These are phyloP conservation scores for Monascus purpureus DNA, from an alignment of 495 filamentous ascomycete genomes.

Conservation along the genomic window DNA sequence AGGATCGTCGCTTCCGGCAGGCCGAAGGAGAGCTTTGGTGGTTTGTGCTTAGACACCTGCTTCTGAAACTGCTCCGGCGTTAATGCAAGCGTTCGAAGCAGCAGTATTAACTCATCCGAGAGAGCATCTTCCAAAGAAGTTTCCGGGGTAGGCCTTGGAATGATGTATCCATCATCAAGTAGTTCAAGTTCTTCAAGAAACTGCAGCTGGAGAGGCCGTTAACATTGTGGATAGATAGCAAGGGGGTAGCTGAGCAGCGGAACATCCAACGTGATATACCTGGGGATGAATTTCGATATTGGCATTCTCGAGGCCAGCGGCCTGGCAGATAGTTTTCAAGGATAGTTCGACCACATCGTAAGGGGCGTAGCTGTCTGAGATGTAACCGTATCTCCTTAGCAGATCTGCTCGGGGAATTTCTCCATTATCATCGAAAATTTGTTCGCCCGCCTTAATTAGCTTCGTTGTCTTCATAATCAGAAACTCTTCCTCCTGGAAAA, in stretches of 20 bases:
- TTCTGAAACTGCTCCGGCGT: constrained; percentile 24
- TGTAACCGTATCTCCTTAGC: constrained; percentile 78
- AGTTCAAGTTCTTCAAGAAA: constrained; percentile 36
- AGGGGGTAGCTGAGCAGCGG: constrained; percentile 5
- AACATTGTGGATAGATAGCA: no score
- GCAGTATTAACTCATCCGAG: constrained; percentile 33
- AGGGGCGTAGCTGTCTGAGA: constrained; percentile 57
- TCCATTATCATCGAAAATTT: constrained; percentile 88
- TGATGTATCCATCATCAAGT: constrained; percentile 42
- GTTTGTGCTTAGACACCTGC: constrained; percentile 27
- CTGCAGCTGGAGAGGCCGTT: constrained; percentile 17
- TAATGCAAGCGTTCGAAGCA: constrained; percentile 32
- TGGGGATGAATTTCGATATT: constrained; percentile 28
- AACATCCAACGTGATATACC: constrained; percentile 17
- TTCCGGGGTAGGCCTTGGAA: constrained; percentile 22
- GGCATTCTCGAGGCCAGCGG: constrained; percentile 25
- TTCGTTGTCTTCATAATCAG: constrained; percentile 55
- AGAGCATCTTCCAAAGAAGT: constrained; percentile 25
- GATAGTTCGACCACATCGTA: constrained; percentile 78
- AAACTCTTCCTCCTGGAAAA: constrained; percentile 52
- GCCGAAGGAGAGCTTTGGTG: constrained; percentile 25
- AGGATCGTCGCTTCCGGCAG: constrained; percentile 18
- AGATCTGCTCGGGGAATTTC: constrained; percentile 70
- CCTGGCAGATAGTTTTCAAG: constrained; percentile 37
- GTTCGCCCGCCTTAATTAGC: constrained; percentile 52